Percentiles rank a stretch among this genome's conserved stretches.
Evolutionary conservation across 2,329 filamentous ascomycete species (phyloP).

Genomic region (Nakataea oryzae): DNA sequence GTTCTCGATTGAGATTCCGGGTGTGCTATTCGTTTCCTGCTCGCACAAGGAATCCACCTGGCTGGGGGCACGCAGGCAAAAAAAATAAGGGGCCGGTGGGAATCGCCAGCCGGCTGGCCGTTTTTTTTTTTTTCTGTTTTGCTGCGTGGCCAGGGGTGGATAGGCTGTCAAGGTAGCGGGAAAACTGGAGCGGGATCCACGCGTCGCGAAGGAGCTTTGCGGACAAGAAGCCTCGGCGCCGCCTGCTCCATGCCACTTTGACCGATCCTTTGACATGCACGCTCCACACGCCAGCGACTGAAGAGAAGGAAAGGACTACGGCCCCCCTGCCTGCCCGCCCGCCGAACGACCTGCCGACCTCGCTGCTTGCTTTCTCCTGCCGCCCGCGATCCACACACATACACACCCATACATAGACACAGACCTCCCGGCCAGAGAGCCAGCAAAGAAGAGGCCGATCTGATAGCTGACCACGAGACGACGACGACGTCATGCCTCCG

Average conservation of each 20-base stretch:
- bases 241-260: background rate
- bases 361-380: background rate
- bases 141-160: background rate
- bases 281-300: background rate
- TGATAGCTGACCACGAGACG: background rate
- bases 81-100: background rate
- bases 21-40: background rate
- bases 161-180: too few relatives aligned
- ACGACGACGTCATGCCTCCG: background rate
- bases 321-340: background rate
- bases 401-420: background rate
- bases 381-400: background rate
- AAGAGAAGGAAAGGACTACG: background rate
- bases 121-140: background rate
- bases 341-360: background rate
- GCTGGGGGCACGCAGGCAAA: background rate
- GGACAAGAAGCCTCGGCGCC: background rate
- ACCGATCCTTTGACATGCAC: background rate
- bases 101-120: background rate
- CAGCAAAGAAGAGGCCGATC: background rate
- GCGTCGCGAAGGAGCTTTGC: background rate
- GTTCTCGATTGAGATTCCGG: background rate
- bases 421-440: background rate
- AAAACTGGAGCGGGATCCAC: background rate
- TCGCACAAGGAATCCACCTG: background rate